phyloP scores from a whole-genome alignment of 331 rosid genomes.

The Erythrophleum ivorense region DNA sequence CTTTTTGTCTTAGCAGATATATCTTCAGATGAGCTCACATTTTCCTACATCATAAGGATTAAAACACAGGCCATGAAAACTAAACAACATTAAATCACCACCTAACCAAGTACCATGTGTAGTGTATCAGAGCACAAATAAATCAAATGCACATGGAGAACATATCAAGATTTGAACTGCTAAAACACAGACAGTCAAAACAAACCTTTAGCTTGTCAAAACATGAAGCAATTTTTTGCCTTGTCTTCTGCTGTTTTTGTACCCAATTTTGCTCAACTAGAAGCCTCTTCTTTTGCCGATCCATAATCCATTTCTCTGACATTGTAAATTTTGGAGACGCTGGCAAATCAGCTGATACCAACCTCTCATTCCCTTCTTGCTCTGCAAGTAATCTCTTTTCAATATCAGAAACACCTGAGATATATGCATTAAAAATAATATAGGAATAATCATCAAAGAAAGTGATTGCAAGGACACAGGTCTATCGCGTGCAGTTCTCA shows the following conservation, averaged over 20 bases:
- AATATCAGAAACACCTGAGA: slow-evolving; percentile 43
- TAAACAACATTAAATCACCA: slow-evolving; percentile 29
- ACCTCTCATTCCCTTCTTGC: slow-evolving; percentile 59
- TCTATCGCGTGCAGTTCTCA: slow-evolving; percentile 44
- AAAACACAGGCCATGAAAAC: slow-evolving; percentile 31
- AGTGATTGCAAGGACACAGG: slow-evolving; percentile 16
- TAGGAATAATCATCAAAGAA: slow-evolving; percentile 33
- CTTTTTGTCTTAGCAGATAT: slow-evolving; percentile 96
- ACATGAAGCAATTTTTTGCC: slow-evolving; percentile 66
- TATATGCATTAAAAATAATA: slow-evolving; percentile 37
- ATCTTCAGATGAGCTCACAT: slow-evolving; percentile 93
- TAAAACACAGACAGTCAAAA: neutral
- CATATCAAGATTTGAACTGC: slow-evolving; percentile 20
- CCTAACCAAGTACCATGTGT: neutral
- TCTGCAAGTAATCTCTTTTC: slow-evolving; percentile 45
- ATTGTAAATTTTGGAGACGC: slow-evolving; percentile 77
- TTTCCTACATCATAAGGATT: slow-evolving; percentile 63
- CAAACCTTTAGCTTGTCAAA: slow-evolving; percentile 88
- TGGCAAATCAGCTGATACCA: slow-evolving; percentile 53
- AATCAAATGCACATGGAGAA: slow-evolving; percentile 25
- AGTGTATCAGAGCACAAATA: slow-evolving; percentile 13
- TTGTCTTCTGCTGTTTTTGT: slow-evolving; percentile 79
- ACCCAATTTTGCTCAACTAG: slow-evolving; percentile 66
- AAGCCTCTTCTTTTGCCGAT: slow-evolving; percentile 77
- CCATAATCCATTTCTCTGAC: slow-evolving; percentile 93